Conservation (phyloP, 169 alveolate genomes). For the Cryptosporidium meleagridis region DNA sequence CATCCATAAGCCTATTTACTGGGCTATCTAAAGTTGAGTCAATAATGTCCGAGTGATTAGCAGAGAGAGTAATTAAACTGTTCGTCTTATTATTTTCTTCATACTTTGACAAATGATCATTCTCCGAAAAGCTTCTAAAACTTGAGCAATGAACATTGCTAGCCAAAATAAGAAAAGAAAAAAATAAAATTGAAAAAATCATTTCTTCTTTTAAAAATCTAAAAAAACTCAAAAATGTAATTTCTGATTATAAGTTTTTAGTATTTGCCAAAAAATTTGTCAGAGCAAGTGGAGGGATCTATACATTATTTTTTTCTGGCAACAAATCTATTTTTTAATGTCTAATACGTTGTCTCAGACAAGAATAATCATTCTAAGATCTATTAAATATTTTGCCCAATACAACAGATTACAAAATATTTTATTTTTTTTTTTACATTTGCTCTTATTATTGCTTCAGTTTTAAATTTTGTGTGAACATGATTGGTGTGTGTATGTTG, state of each 20-base stretch:
- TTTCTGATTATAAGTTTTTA: background rate
- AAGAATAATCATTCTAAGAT: background rate
- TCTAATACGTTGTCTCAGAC: background rate
- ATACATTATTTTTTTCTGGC: background rate
- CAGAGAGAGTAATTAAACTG: background rate
- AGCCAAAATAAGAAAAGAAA: background rate
- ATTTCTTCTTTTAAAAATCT: background rate
- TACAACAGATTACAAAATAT: no score
- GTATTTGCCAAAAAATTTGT: background rate
- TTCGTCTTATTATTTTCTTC: background rate
- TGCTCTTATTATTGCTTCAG: background rate
- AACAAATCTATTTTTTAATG: background rate
- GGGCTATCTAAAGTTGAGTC: background rate
- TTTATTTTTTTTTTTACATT: no score
- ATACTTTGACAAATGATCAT: background rate
- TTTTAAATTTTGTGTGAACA: background rate
- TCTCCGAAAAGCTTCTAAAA: slow-evolving; percentile 32
- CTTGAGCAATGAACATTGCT: slow-evolving; percentile 9
- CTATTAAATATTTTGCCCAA: background rate
- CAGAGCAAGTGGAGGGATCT: background rate
- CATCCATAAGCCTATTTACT: slow-evolving; percentile 2
- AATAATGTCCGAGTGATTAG: background rate
- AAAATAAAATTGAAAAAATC: background rate
- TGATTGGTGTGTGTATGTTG: background rate
- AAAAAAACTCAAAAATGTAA: background rate